phyloP scores from a whole-genome alignment of 352 stramenopile genomes.

The Phytophthora fragariae region DNA sequence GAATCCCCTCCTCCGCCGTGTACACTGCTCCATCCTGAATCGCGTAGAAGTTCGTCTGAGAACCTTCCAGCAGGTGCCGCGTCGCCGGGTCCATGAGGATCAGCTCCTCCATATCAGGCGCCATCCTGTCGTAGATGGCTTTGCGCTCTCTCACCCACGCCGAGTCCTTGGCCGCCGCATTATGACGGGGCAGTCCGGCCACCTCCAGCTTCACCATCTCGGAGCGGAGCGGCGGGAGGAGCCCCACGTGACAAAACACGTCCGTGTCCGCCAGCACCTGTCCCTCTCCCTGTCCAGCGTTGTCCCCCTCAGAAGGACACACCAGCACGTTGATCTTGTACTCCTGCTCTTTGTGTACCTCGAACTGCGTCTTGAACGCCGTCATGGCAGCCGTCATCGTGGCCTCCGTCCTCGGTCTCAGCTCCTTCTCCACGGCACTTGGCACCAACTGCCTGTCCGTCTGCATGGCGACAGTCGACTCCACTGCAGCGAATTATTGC shows the following conservation, averaged over 20 bases:
- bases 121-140: conserved; percentile 75
- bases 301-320: conserved; percentile 44
- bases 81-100: conserved; percentile 84
- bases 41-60: conserved; percentile 87
- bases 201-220: conserved; percentile 78
- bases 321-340: conserved; percentile 89
- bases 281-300: conserved; percentile 1
- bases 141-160: conserved; percentile 80
- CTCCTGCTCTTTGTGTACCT: conserved; percentile 59
- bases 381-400: conserved; percentile 78
- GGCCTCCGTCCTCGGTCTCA: conserved; percentile 64
- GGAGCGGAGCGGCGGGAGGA: conserved; percentile 67
- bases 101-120: conserved; percentile 77
- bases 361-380: conserved; percentile 57
- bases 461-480: conserved; percentile 78
- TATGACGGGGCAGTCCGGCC: conserved; percentile 71
- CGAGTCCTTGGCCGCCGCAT: conserved; percentile 80
- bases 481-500: conserved; percentile 45
- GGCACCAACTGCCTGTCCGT: conserved; percentile 32
- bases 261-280: conserved; percentile 48
- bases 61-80: conserved; percentile 71
- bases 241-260: conserved; percentile 77
- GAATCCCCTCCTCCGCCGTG: conserved; percentile 75
- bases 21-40: conserved; percentile 63
- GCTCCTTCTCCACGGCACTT: conserved; percentile 46